These are phyloP conservation scores for Boechera divaricarpa DNA, from an alignment of 345 rosid genomes.

Conservation along the genomic window DNA sequence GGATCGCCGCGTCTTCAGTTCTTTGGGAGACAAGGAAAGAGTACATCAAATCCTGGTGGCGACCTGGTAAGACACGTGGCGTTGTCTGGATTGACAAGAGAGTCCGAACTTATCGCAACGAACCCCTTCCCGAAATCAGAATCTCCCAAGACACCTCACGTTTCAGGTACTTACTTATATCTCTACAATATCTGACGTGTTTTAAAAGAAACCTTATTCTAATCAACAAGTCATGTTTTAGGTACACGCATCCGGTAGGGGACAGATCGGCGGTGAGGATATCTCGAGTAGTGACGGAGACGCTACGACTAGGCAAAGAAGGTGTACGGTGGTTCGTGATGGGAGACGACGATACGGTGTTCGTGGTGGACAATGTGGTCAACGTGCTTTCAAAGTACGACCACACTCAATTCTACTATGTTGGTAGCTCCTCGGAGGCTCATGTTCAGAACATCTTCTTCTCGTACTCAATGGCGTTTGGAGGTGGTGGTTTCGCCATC, in stretches of 20 bases:
- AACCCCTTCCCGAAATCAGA: slow-evolving; percentile 65
- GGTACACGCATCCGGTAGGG: slow-evolving; percentile 71
- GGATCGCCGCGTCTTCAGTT: slow-evolving; percentile 72
- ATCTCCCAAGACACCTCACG: slow-evolving; percentile 66
- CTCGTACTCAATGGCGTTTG: slow-evolving; percentile 81
- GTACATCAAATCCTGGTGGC: slow-evolving; percentile 86
- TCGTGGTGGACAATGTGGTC: slow-evolving; percentile 69
- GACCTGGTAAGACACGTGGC: slow-evolving; percentile 69
- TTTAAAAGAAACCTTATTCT: slow-evolving; percentile 1
- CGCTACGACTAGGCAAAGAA: slow-evolving; percentile 61
- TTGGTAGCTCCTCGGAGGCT: slow-evolving; percentile 82
- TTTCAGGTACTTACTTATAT: slow-evolving; percentile 53
- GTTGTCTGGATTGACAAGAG: slow-evolving; percentile 73
- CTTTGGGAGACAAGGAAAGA: slow-evolving; percentile 78
- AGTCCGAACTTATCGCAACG: slow-evolving; percentile 50
- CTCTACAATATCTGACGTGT: not conserved
- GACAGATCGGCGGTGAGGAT: slow-evolving; percentile 77
- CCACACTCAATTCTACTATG: slow-evolving; percentile 67
- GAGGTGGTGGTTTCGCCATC: slow-evolving; percentile 89
- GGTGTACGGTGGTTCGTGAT: slow-evolving; percentile 85
- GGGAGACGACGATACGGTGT: slow-evolving; percentile 88
- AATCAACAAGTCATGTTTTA: slow-evolving; percentile 1
- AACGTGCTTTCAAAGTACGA: slow-evolving; percentile 66
- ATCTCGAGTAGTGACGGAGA: slow-evolving; percentile 78
- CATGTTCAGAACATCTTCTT: slow-evolving; percentile 80